Evolutionary conservation across 768 basidiomycete genomes (phyloP).

Genomic region (Termitomyces sp.): DNA sequence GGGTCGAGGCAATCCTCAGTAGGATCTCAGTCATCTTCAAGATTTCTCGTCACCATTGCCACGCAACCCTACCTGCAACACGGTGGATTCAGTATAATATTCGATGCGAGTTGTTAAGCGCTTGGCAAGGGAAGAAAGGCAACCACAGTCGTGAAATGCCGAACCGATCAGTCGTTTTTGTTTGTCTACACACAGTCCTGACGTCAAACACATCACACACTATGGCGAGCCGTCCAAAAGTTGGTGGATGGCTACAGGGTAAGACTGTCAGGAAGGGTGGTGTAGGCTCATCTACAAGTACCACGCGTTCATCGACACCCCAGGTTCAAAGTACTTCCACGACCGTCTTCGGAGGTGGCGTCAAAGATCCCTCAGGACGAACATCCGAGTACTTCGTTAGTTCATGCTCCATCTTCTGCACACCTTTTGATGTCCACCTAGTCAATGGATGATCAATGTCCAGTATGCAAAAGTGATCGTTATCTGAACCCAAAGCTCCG

Average conservation of each 20-base stretch:
- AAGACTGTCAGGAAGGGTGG: slow-evolving; percentile 71
- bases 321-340: slow-evolving; percentile 69
- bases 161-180: not conserved
- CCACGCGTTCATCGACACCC: slow-evolving; percentile 57
- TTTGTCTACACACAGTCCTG: not conserved
- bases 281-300: slow-evolving; percentile 30
- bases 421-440: slow-evolving; percentile 19
- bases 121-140: no score
- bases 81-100: not conserved
- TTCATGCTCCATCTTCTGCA: slow-evolving; percentile 7
- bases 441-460: slow-evolving; percentile 94
- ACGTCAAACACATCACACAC: not conserved
- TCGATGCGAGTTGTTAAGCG: not conserved
- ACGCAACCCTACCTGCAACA: not conserved
- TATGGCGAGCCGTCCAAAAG: slow-evolving; percentile 27
- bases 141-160: not conserved
- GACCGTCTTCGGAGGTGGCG: slow-evolving; percentile 75
- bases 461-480: slow-evolving; percentile 94
- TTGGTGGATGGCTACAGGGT: slow-evolving; percentile 62
- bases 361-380: slow-evolving; percentile 81
- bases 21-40: not conserved
- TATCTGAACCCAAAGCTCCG: slow-evolving; percentile 94
- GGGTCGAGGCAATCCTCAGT: not conserved
- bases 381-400: slow-evolving; percentile 77
- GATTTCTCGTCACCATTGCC: slow-evolving; percentile 1